These are phyloP conservation scores for Cronartium ribicola DNA, from an alignment of 1,284 basidiomycete species.

Conservation along the genomic window DNA sequence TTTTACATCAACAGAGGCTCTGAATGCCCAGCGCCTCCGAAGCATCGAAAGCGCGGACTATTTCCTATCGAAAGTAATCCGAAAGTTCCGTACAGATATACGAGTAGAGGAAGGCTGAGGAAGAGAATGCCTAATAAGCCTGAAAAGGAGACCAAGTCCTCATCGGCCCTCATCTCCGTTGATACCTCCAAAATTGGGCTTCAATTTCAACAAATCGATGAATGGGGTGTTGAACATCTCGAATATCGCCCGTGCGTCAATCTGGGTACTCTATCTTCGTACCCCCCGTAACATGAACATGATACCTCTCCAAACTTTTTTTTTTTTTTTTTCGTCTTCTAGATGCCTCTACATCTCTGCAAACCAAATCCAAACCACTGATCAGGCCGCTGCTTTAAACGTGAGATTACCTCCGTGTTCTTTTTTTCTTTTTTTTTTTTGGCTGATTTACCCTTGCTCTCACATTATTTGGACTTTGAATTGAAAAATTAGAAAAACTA, in stretches of 20 bases:
- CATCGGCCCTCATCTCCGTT: background rate
- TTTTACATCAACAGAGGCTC: background rate
- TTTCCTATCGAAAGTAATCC: too few species aligned
- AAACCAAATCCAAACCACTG: slow-evolving; percentile 1
- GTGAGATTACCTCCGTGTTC: slow-evolving; percentile 1
- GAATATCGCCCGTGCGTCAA: background rate
- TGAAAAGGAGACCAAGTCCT: background rate
- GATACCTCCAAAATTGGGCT: background rate
- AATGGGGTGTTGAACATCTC: background rate
- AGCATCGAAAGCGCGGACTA: background rate
- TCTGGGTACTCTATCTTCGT: background rate
- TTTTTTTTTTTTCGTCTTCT: background rate
- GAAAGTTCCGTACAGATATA: too few species aligned
- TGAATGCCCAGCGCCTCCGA: background rate
- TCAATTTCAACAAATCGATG: slow-evolving; percentile 9
- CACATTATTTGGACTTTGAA: background rate
- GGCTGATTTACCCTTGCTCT: background rate
- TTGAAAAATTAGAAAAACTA: slow-evolving; percentile 10
- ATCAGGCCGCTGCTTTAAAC: background rate
- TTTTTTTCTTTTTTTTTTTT: too few species aligned
- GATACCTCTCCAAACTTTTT: background rate
- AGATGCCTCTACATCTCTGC: slow-evolving; percentile 20
- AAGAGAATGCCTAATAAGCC: too few species aligned
- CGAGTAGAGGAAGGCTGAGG: too few species aligned
- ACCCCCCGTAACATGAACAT: background rate